Percentiles rank a stretch among this genome's conserved stretches.
Evolutionary conservation across 768 basidiomycete species (phyloP).

Genomic region (Austroboletus eburneus): DNA sequence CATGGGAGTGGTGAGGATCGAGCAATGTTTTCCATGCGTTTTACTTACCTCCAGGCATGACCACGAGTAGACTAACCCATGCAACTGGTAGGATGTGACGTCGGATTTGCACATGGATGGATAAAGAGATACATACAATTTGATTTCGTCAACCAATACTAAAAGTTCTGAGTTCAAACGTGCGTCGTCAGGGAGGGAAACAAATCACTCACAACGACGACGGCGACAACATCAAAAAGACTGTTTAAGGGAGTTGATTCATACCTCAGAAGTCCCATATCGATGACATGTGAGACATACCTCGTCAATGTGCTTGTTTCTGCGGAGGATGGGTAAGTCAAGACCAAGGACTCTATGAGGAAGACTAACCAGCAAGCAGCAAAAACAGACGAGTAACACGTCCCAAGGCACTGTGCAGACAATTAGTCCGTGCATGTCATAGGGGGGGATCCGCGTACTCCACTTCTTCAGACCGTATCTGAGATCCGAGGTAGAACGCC

Average conservation of each 20-base stretch:
- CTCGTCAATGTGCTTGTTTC: slow-evolving; percentile 14
- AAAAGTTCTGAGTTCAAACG: background rate
- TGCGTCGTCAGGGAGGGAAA: background rate
- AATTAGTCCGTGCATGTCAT: background rate
- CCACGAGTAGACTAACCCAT: slow-evolving; percentile 15
- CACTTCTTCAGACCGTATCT: background rate
- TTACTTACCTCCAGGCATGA: slow-evolving; percentile 18
- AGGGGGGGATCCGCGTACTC: slow-evolving; percentile 5
- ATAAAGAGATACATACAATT: slow-evolving; percentile 5
- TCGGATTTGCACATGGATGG: background rate
- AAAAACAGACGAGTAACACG: background rate
- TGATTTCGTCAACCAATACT: slow-evolving; percentile 18
- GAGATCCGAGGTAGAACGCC: slow-evolving; percentile 7
- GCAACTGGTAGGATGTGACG: slow-evolving; percentile 2
- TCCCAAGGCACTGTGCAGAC: slow-evolving; percentile 5
- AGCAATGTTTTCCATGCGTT: background rate
- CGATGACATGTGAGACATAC: slow-evolving; percentile 2
- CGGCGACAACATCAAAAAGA: slow-evolving; percentile 3
- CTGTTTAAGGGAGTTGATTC: background rate
- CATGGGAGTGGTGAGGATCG: too few relatives aligned
- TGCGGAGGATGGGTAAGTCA: slow-evolving; percentile 5
- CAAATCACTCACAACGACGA: slow-evolving; percentile 11
- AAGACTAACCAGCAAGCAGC: slow-evolving; percentile 12
- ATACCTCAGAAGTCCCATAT: background rate
- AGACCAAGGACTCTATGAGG: background rate